These are phyloP conservation scores for Delonix regia DNA, from an alignment of 306 rosid species.

Conservation along the genomic window DNA sequence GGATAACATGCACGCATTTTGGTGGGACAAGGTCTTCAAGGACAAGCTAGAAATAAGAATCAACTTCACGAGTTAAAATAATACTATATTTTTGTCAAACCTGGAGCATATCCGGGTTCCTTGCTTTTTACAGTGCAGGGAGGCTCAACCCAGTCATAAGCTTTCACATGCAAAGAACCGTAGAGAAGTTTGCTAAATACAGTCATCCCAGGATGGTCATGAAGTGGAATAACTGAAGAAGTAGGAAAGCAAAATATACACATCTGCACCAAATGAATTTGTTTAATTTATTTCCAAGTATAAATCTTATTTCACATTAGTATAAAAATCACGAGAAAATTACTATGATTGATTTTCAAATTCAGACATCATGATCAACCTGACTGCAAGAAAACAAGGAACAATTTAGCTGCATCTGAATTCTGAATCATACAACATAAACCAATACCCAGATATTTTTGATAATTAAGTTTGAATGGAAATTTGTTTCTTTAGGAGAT, in stretches of 20 bases:
- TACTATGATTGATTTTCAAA: conserved; percentile 13
- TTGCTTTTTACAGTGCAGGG: conserved; percentile 62
- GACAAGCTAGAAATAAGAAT: neutral
- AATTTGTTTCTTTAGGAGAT: neutral
- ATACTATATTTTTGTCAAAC: neutral
- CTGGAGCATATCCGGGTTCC: conserved; percentile 45
- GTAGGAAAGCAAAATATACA: conserved; percentile 92
- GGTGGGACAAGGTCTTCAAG: neutral
- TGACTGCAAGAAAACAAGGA: conserved; percentile 19
- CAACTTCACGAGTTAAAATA: neutral
- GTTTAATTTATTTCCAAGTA: conserved; percentile 2
- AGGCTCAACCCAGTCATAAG: conserved; percentile 97
- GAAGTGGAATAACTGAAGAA: conserved; percentile 88
- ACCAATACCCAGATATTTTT: neutral
- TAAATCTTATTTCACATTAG: conserved; percentile 21
- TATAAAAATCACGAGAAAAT: conserved; percentile 23
- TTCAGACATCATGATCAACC: conserved; percentile 23
- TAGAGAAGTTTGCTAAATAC: conserved; percentile 92
- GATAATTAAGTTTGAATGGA: neutral
- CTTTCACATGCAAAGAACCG: conserved; percentile 95
- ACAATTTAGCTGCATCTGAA: conserved; percentile 15
- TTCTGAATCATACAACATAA: neutral
- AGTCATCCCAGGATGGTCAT: conserved; percentile 98
- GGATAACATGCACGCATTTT: neutral
- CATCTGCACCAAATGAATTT: conserved; percentile 61